Conservation (phyloP, 1,284 basidiomycete genomes). For the Cryptococcus sp. region DNA sequence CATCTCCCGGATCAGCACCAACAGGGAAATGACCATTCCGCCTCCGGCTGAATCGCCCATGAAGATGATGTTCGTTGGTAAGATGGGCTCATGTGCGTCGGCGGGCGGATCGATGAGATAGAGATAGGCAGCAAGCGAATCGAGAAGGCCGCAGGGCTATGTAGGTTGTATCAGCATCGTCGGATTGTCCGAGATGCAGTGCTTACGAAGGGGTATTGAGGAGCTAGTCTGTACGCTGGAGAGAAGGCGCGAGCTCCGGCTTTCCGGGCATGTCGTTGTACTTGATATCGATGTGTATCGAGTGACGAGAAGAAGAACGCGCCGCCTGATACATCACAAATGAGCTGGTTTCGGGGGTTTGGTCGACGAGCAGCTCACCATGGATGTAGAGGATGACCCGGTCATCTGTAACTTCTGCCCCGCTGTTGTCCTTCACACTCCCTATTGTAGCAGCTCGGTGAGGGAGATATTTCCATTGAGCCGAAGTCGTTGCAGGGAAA, state of each 20-base stretch:
- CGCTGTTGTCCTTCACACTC: conserved; percentile 40
- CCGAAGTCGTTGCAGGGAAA: neutral
- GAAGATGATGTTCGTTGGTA: conserved; percentile 77
- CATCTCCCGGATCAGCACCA: conserved; percentile 84
- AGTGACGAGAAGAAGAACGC: conserved; percentile 52
- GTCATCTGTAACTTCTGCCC: conserved; percentile 43
- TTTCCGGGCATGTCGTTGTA: conserved; percentile 85
- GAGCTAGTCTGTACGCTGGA: conserved; percentile 82
- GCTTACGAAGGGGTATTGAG: conserved; percentile 94
- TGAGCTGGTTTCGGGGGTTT: too few relatives aligned
- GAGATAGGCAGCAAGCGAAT: conserved; percentile 57
- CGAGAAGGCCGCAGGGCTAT: conserved; percentile 56
- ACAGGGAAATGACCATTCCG: conserved; percentile 76
- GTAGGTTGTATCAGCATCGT: neutral
- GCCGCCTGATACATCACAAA: conserved; percentile 32
- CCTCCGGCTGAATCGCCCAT: conserved; percentile 93
- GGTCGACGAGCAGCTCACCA: conserved; percentile 25
- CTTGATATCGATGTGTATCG: conserved; percentile 63
- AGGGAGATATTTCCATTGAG: conserved; percentile 23
- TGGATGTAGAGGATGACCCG: conserved; percentile 53
- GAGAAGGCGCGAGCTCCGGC: conserved; percentile 77
- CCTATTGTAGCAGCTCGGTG: conserved; percentile 25
- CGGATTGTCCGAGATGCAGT: conserved; percentile 10
- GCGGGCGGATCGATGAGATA: conserved; percentile 72
- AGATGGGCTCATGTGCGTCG: conserved; percentile 70